phyloP scores from a whole-genome alignment of 805 yeast species.

The Starmerella ratchasimensis region DNA sequence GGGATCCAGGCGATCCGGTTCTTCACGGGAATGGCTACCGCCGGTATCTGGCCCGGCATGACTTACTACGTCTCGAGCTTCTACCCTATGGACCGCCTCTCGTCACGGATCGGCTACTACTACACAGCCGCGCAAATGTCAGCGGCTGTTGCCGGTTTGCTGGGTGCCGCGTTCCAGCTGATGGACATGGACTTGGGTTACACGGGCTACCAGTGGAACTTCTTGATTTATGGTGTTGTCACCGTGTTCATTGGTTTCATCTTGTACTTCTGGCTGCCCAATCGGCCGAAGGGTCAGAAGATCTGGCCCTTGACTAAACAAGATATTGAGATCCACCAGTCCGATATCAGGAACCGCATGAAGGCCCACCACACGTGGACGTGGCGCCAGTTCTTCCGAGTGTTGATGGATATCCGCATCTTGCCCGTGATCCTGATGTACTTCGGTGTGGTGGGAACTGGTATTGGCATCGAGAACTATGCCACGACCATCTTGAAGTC shows the following conservation, averaged over 20 bases:
- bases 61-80: conserved; percentile 69
- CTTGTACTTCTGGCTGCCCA: conserved; percentile 77
- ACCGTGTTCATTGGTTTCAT: conserved; percentile 51
- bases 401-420: conserved; percentile 48
- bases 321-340: conserved; percentile 44
- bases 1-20: conserved; percentile 63
- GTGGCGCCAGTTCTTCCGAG: conserved; percentile 39
- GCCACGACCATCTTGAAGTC: conserved; percentile 61
- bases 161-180: conserved; percentile 76
- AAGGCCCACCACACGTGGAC: conserved; percentile 44
- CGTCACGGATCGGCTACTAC: conserved; percentile 72
- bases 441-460: conserved; percentile 88
- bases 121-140: conserved; percentile 87
- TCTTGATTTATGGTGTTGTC: conserved; percentile 57
- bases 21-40: conserved; percentile 62
- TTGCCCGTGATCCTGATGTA: conserved; percentile 82
- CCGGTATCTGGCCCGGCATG: conserved; percentile 88
- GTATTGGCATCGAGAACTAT: conserved; percentile 71
- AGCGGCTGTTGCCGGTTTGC: conserved; percentile 78
- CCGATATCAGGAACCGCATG: conserved; percentile 33
- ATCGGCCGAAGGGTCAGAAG: conserved; percentile 38
- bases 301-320: conserved; percentile 30
- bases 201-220: conserved; percentile 82
- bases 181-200: conserved; percentile 59
- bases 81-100: conserved; percentile 69